A percentile compares a stretch with the other conserved stretches of the same genome.
phyloP scores from a whole-genome alignment of 768 basidiomycete species.

The Asterophora lycoperdoides region DNA sequence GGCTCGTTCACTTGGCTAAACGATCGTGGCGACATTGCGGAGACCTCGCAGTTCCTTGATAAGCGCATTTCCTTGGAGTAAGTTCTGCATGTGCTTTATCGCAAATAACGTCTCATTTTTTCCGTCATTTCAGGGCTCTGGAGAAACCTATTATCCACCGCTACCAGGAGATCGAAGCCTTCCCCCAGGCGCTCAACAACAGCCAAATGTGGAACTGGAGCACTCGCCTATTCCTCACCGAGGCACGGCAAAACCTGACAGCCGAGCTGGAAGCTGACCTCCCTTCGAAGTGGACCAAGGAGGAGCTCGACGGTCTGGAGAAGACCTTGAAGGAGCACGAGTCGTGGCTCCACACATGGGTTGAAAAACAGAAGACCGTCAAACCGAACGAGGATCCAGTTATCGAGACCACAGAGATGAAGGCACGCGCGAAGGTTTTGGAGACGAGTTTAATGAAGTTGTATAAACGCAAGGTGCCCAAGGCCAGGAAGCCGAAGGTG shows the following conservation, averaged over 20 bases:
- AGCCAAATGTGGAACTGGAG: slow-evolving; percentile 88
- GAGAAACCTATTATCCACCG: slow-evolving; percentile 84
- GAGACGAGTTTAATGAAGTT: slow-evolving; percentile 71
- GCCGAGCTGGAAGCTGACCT: slow-evolving; percentile 53
- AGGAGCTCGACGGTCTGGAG: slow-evolving; percentile 82
- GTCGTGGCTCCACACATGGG: slow-evolving; percentile 75
- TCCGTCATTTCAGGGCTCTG: slow-evolving; percentile 44
- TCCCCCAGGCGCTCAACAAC: slow-evolving; percentile 78
- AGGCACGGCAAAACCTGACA: slow-evolving; percentile 74
- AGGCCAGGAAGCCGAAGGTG: slow-evolving; percentile 49
- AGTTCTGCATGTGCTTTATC: slow-evolving; percentile 28
- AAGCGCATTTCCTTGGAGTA: slow-evolving; percentile 84
- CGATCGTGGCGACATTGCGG: slow-evolving; percentile 79
- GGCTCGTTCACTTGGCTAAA: slow-evolving; percentile 79
- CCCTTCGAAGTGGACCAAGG: slow-evolving; percentile 77
- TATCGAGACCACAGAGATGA: slow-evolving; percentile 84
- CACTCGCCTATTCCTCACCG: slow-evolving; percentile 78
- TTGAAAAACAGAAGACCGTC: slow-evolving; percentile 77
- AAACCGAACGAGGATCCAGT: slow-evolving; percentile 78
- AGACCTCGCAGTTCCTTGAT: slow-evolving; percentile 66
- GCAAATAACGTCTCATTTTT: slow-evolving; percentile 5
- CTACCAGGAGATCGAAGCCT: slow-evolving; percentile 84
- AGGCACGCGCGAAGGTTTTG: slow-evolving; percentile 72
- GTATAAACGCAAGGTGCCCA: slow-evolving; percentile 64
- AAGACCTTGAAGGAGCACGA: slow-evolving; percentile 75